phyloP scores from a whole-genome alignment of 2,329 filamentous ascomycete genomes.

The Penicillium sp. region DNA sequence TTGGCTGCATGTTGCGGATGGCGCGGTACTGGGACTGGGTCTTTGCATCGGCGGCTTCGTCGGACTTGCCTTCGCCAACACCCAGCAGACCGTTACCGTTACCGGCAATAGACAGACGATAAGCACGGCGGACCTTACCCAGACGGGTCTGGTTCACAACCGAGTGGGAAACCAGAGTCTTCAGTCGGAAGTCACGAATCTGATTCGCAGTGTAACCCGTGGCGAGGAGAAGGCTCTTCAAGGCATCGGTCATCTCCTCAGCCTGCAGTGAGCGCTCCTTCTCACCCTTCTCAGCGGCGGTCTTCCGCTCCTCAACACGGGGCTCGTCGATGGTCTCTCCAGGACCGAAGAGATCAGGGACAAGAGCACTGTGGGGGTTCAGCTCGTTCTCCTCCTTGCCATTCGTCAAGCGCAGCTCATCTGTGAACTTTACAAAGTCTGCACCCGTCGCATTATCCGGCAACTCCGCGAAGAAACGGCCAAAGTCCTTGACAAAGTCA shows the following conservation, averaged over 20 bases:
- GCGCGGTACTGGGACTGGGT: slow-evolving; percentile 79
- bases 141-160: slow-evolving; percentile 95
- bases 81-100: slow-evolving; percentile 86
- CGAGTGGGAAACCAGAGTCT: slow-evolving; percentile 73
- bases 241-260: slow-evolving; percentile 45
- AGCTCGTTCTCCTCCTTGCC: slow-evolving; percentile 58
- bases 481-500: slow-evolving; percentile 67
- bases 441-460: slow-evolving; percentile 56
- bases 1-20: slow-evolving; percentile 90
- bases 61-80: slow-evolving; percentile 87
- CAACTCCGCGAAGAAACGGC: slow-evolving; percentile 54
- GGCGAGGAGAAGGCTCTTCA: slow-evolving; percentile 61
- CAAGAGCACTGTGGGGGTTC: slow-evolving; percentile 56
- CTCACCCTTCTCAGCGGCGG: slow-evolving; percentile 36
- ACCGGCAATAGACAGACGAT: slow-evolving; percentile 80
- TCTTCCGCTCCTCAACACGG: slow-evolving; percentile 34
- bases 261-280: slow-evolving; percentile 37
- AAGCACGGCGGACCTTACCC: slow-evolving; percentile 83
- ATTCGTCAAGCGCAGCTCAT: slow-evolving; percentile 57
- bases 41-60: slow-evolving; percentile 70
- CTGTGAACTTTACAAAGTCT: slow-evolving; percentile 51
- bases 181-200: slow-evolving; percentile 64
- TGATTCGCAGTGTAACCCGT: slow-evolving; percentile 60
- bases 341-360: slow-evolving; percentile 58
- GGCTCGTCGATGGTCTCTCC: slow-evolving; percentile 44